Conservation (phyloP, 768 basidiomycete genomes). For the Boletales sp. region DNA sequence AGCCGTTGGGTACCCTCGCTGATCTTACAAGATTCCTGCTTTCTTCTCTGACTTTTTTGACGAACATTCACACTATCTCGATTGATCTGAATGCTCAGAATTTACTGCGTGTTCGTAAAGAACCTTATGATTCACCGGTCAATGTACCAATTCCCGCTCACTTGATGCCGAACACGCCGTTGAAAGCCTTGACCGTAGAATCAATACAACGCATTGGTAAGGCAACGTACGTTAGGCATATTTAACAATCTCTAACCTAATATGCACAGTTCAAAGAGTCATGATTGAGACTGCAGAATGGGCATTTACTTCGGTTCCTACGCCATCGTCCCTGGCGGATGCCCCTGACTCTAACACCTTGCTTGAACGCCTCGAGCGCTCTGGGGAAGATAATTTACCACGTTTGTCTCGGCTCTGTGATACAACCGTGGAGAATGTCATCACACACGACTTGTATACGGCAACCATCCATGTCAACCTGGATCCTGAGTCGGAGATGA, state of each 20-base stretch:
- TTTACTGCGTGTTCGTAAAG: slow-evolving; percentile 3
- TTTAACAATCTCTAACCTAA: neutral
- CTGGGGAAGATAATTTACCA: neutral
- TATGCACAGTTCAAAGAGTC: slow-evolving; percentile 10
- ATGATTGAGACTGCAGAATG: slow-evolving; percentile 2
- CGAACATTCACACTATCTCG: slow-evolving; percentile 1
- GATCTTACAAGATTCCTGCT: slow-evolving; percentile 11
- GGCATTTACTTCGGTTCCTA: neutral
- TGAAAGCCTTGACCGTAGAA: neutral
- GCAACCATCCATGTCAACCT: slow-evolving; percentile 2
- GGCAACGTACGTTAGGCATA: neutral
- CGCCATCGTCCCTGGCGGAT: neutral
- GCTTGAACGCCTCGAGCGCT: neutral
- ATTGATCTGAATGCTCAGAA: neutral
- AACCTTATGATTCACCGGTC: neutral
- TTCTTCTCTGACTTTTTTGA: slow-evolving; percentile 9
- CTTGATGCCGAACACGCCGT: neutral
- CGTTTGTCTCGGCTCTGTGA: neutral
- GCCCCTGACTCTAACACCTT: neutral
- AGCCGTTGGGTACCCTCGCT: slow-evolving; percentile 2
- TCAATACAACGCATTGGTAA: slow-evolving; percentile 9
- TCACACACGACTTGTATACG: slow-evolving; percentile 3
- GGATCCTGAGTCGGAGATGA: slow-evolving; percentile 2
- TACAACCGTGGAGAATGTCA: neutral
- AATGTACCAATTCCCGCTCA: slow-evolving; percentile 1